A percentile compares a stretch with the other conserved stretches of the same genome.
phyloP scores from a whole-genome alignment of 768 basidiomycete genomes.

The Omphalotus guepiniiformis region DNA sequence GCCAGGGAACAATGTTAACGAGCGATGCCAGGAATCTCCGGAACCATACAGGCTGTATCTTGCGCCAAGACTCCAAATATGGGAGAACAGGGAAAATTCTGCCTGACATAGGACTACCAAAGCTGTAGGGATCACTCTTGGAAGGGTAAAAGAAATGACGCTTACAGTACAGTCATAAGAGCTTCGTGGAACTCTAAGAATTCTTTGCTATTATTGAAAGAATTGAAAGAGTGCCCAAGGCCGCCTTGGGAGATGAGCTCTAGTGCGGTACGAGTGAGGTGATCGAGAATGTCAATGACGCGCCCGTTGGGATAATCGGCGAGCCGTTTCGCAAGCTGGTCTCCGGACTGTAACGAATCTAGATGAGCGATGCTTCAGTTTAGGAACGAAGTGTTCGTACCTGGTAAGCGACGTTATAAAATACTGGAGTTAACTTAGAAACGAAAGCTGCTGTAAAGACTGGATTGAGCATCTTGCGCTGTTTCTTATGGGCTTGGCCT shows the following conservation, averaged over 20 bases:
- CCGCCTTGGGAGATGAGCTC: conserved; percentile 22
- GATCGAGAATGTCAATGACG: conserved; percentile 17
- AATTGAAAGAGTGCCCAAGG: conserved; percentile 16
- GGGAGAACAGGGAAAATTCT: conserved; percentile 21
- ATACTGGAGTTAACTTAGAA: conserved; percentile 21
- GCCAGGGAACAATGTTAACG: conserved; percentile 19
- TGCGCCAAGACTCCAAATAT: conserved; percentile 20
- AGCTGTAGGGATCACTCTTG: neutral
- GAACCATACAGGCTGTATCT: conserved; percentile 20
- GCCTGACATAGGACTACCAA: conserved; percentile 20
- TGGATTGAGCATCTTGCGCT: conserved; percentile 21
- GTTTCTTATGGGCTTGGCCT: conserved; percentile 23
- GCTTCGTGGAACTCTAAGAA: conserved; percentile 15
- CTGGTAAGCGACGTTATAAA: conserved; percentile 20
- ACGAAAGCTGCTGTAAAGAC: conserved; percentile 20
- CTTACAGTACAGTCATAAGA: conserved; percentile 10
- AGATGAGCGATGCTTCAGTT: too few relatives aligned
- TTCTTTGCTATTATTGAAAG: conserved; percentile 11
- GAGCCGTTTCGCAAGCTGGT: neutral
- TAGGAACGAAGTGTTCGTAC: conserved; percentile 10
- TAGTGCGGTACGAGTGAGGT: conserved; percentile 18
- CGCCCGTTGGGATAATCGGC: neutral
- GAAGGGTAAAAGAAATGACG: neutral
- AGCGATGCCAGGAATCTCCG: conserved; percentile 15
- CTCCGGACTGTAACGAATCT: neutral